Base-by-base conservation (phyloP, 1,139 yeast species). In the Saccharomyces pastorianus region DNA sequence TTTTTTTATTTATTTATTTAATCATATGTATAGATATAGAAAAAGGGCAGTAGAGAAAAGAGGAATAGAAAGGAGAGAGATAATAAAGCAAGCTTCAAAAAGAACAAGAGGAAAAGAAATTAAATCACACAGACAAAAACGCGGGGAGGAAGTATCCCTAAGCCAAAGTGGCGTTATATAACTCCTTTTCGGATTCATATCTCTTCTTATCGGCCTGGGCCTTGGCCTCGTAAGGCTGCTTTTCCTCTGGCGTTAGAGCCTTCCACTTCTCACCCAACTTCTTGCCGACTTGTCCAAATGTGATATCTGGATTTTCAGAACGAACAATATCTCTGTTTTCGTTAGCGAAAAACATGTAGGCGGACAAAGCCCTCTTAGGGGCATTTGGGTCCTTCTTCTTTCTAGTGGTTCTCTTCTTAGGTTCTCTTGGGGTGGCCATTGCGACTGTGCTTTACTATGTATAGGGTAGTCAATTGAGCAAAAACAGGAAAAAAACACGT, bases 271-370 rank as follows among this genome's bases (percentile, higher is more conserved):
- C 96, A 73, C 99, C 99, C 67, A 93, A 83, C 59, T 88, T 74
- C 74, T 85, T 88, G 71, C 96, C 96, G 62, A 89, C 90, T 75
- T 88, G 91, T 65, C 96, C 96, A 70, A 91, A 90, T 53, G 91
- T 75, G 66, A 88, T 87, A 72, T 95, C 96, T 64, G 96, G 96
- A 81, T 91, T 88, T 73, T 90, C 96, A 61, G 93, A 84, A 74
- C 96, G 82, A 65, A 93, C 96, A 63, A 83, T 82, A 74, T 91
- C 97, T 79, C 98, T 90, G 82, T 88, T 87, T 70, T 90, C 97
- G 71, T 89, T 90, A 67, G 99, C 98, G 71, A 91, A 93, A 82
- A 88, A 91, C 98, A 93, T 91, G 84, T 93, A 93, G 55, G 98
- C 97, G 59, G 97, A 89, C 71, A 93, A 79, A 46, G 98, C 89